These are phyloP conservation scores for Zygosaccharomyces pseudorouxii DNA, from an alignment of 805 yeast species.

Conservation along the genomic window DNA sequence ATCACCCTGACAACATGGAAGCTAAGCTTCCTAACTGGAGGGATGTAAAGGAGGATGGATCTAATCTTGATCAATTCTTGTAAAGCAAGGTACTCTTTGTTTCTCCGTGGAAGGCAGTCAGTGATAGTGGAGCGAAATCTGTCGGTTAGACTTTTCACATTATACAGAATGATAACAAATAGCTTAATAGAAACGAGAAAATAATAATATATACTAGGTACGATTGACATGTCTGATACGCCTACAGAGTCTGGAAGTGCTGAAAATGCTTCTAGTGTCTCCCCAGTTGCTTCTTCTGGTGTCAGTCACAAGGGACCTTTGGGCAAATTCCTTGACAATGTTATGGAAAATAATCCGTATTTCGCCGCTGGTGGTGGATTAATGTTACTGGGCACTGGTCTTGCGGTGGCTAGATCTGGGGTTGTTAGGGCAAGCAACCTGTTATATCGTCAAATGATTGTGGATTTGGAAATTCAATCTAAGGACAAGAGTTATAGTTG, in stretches of 20 bases:
- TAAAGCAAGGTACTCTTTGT: slow-evolving; percentile 1
- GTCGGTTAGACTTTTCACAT: neutral
- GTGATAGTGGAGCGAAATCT: neutral
- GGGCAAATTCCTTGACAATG: slow-evolving; percentile 43
- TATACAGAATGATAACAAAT: neutral
- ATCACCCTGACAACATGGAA: slow-evolving; percentile 40
- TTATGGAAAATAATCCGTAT: slow-evolving; percentile 75
- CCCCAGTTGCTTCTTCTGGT: slow-evolving; percentile 12
- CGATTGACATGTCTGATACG: neutral
- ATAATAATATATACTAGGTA: neutral
- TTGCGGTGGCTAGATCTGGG: slow-evolving; percentile 74
- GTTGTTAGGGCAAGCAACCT: slow-evolving; percentile 58
- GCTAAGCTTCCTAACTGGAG: slow-evolving; percentile 41
- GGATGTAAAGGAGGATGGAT: slow-evolving; percentile 30
- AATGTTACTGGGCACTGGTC: slow-evolving; percentile 87
- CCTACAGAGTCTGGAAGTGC: neutral
- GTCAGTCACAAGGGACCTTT: slow-evolving; percentile 28
- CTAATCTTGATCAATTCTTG: slow-evolving; percentile 13
- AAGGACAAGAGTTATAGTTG: slow-evolving; percentile 91
- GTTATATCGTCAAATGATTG: slow-evolving; percentile 75
- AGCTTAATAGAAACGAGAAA: neutral
- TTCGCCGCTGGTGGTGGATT: slow-evolving; percentile 98
- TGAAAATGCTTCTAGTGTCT: neutral
- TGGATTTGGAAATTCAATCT: slow-evolving; percentile 88
- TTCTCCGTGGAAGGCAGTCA: neutral